Base-by-base conservation (phyloP, 2,329 filamentous ascomycete genomes). In the Pseudogymnoascus verrucosus region DNA sequence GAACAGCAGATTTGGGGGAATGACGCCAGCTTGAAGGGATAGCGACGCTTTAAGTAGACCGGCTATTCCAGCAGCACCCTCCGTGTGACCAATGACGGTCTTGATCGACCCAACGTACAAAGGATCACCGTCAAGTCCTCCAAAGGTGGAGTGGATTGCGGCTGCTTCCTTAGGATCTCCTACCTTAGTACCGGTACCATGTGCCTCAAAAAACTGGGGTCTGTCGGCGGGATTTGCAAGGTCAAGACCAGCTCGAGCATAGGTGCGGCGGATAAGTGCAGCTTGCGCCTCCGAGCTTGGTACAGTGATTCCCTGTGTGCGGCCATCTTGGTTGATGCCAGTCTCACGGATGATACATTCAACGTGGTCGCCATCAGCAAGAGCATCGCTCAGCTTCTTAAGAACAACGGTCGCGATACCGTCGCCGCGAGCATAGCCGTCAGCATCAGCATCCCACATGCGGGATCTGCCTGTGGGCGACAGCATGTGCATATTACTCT, bases 391-490 rank as follows among this genome's bases (percentile, higher is more conserved):
- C 0, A 81, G 63, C 0, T 71, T 73, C 65, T 81, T 81, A 5
- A 82, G 61, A 0, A 79, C 62, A 4, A 82, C 34, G 19, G 72
- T 68, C 1, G 70, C 76, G 10, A 77, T 69, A 5, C 76, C 80
- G 66, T 82, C 80, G 2, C 79, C 79, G 7, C 79, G 73, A 0
- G 71, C 76, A 64, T 81, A 82, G 0, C 80, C 80, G 61, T 77
- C 73, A 0, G 76, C 78, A 7, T 70, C 67, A 4, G 72, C 66
- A 63, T 80, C 79, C 59, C 75, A 78, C 2, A 68, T 72, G 16
- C 72, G 65, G 21, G 70, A 75, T 19, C 62, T 65, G 1, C 72
- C 70, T 26, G 72, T 70, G 5, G 70, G 67, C 5, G 71, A 73
- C 3, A 74, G 65, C n/a, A 74, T 68, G 59, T 68, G 68, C 61